Base-by-base conservation (phyloP, 129 eudicot species). In the Lactuca sativa region DNA sequence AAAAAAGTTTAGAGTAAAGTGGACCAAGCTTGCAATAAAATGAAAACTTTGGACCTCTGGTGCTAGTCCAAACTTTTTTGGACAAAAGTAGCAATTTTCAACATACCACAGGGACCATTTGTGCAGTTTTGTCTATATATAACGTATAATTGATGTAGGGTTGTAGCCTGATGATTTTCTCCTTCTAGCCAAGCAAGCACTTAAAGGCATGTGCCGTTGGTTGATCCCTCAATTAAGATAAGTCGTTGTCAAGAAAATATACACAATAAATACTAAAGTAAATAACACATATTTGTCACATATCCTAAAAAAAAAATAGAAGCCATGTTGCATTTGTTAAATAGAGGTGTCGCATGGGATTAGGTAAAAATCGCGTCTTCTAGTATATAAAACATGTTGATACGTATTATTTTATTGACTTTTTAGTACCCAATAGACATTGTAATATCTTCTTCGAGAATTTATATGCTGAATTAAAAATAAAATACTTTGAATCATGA, bases 271-370 rank as follows among this genome's bases (percentile, higher is more conserved):
- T 11, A 47, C 0, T 43, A 43, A 9, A 9, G 12, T 2, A 11
- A 6, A 47, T 14, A 47, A 44, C 1, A 10, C 12, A 47, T 47
- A 47, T 47, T 25, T 25, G 30, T 25, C 30, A 25, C 30, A 40
- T 40, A 40, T 40, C 44, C 9, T 40, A 40, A 40, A 49, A 14
- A 32, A 21, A 21, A 18, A 34, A 25, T 25, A 60, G 34, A 6
- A 44, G 38, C 40, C 69, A 48, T 51, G 57, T n/a, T 69, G 71
- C 34, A 69, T 9, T 69, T 69, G 17, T 58, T 13, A 4, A 47
- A 31, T 66, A 47, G 63, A 60, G 43, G 69, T 43, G 68, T 57
- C 59, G 66, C 73, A 70, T 18, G 5, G 48, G 48, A 55, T 75
- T 75, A 44, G 74, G 74, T 75, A 51, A 25, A 25, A 0, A 8